These are phyloP conservation scores for Vickermania spadyakhi DNA, from an alignment of 208 protist species.

Conservation along the genomic window DNA sequence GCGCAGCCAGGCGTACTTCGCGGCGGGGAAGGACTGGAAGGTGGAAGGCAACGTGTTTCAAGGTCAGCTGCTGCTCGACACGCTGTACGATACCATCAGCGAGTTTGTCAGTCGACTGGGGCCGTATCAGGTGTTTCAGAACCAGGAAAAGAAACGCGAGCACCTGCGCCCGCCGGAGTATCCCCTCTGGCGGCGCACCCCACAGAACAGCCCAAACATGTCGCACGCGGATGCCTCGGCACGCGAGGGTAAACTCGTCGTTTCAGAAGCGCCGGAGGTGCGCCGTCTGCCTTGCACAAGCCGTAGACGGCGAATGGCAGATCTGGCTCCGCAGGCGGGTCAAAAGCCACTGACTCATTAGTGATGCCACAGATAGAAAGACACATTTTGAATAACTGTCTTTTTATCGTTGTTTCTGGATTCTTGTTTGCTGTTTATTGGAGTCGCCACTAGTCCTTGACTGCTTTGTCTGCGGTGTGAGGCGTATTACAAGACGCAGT, in stretches of 20 bases:
- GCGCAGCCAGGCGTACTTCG: background rate
- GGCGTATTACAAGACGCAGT: too few relatives aligned
- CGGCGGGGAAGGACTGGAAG: background rate
- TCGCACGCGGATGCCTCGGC: background rate
- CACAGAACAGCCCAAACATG: background rate
- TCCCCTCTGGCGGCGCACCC: background rate
- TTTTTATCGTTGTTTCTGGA: too few relatives aligned
- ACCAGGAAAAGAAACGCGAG: background rate
- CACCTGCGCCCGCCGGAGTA: background rate
- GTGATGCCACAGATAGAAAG: too few relatives aligned
- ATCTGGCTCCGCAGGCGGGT: background rate
- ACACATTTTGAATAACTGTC: too few relatives aligned
- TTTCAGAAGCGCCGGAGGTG: background rate
- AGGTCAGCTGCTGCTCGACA: background rate
- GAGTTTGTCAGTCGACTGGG: background rate
- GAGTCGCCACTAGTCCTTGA: too few relatives aligned
- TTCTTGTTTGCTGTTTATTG: too few relatives aligned
- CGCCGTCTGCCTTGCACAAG: too few relatives aligned
- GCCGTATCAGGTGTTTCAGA: constrained; percentile 1
- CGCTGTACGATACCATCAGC: background rate
- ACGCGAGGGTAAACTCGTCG: background rate
- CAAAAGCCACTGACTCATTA: too few relatives aligned
- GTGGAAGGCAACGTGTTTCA: background rate
- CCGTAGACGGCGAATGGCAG: background rate
- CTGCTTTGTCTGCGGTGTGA: too few relatives aligned